Conservation (phyloP, 2,329 filamentous ascomycete genomes). For the Verticillium nubilum region DNA sequence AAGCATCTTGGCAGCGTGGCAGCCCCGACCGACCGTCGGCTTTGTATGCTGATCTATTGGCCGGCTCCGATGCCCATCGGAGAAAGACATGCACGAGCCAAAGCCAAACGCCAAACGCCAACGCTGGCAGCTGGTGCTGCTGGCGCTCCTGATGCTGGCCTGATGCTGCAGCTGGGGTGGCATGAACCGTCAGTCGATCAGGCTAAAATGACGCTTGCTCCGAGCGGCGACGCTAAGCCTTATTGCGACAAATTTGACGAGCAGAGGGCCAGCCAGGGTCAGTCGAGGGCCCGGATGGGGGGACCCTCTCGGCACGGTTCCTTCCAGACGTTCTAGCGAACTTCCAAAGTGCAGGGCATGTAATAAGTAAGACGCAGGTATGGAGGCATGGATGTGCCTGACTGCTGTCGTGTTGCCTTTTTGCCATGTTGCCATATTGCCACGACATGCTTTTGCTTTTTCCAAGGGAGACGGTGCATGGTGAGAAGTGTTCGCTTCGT, state of each 20-base stretch:
- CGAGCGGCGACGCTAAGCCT: conserved; percentile 24
- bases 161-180: neutral
- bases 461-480: no score
- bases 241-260: conserved; percentile 35
- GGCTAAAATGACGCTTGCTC: neutral
- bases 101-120: no score
- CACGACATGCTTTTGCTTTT: no score
- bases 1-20: no score
- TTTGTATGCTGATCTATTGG: no score
- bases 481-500: no score
- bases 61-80: no score
- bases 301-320: neutral
- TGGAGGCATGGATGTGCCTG: neutral
- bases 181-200: neutral
- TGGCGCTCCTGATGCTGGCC: no score
- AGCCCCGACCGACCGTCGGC: no score
- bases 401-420: neutral
- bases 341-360: neutral
- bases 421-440: neutral
- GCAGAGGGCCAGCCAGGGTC: neutral
- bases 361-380: neutral
- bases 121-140: no score
- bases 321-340: conserved; percentile 1
- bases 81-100: no score
- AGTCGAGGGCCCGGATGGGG: no score